Evolutionary conservation across 768 basidiomycete species (phyloP).

Genomic region (Astraeus odoratus): DNA sequence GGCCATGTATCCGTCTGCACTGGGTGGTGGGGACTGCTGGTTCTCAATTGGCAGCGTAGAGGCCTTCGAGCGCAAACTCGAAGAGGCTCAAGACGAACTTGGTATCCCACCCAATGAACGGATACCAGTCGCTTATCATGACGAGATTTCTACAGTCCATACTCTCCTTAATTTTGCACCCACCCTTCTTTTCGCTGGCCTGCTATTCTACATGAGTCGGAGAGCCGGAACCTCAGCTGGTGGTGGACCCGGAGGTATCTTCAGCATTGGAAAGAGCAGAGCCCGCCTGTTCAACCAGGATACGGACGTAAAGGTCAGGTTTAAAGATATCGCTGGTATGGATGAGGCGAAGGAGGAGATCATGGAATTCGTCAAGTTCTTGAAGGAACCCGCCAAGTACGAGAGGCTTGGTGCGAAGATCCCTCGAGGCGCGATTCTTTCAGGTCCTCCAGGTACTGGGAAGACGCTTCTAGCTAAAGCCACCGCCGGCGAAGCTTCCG

Average conservation of each 20-base stretch:
- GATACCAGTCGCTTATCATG: constrained; percentile 94
- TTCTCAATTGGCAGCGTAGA: constrained; percentile 99
- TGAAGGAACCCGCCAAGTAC: constrained; percentile 92
- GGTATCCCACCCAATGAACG: constrained; percentile 89
- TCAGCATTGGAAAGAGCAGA: constrained; percentile 92
- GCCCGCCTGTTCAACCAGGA: constrained; percentile 98
- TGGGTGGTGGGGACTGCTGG: constrained; percentile 62
- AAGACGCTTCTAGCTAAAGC: constrained; percentile 98
- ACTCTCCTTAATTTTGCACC: constrained; percentile 89
- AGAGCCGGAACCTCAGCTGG: constrained; percentile 55
- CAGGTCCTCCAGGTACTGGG: constrained; percentile 95
- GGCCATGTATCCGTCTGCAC: constrained; percentile 60
- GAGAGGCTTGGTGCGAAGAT: constrained; percentile 98
- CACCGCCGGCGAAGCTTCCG: constrained; percentile 95
- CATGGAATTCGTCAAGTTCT: constrained; percentile 99
- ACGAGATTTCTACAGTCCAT: constrained; percentile 81
- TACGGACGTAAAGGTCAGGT: constrained; percentile 86
- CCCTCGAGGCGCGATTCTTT: constrained; percentile 89
- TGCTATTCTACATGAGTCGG: constrained; percentile 82
- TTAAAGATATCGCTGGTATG: constrained; percentile 98
- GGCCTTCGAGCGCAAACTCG: constrained; percentile 91
- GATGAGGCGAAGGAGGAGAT: constrained; percentile 99
- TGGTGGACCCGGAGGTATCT: constrained; percentile 80
- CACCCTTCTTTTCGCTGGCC: constrained; percentile 85
- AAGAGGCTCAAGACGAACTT: constrained; percentile 88